These are phyloP conservation scores for Sphaerosporella brunnea DNA, from an alignment of 495 filamentous ascomycete genomes.

Conservation along the genomic window DNA sequence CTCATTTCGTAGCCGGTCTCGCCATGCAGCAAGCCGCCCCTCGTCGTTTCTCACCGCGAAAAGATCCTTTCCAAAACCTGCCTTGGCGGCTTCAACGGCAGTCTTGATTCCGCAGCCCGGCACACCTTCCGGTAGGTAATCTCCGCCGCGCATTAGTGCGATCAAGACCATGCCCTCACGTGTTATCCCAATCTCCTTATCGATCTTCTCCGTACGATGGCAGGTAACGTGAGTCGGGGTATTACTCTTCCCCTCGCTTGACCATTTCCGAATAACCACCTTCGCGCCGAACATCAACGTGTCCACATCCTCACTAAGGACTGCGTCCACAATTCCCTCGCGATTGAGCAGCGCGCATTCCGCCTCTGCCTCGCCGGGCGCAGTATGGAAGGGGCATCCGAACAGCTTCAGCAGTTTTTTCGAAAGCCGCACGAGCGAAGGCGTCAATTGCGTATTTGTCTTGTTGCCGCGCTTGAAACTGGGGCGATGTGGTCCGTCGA, in stretches of 20 bases:
- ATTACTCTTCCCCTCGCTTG: slow-evolving; percentile 33
- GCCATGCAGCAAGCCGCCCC: slow-evolving; percentile 50
- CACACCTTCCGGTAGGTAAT: slow-evolving; percentile 82
- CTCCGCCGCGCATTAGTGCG: slow-evolving; percentile 87
- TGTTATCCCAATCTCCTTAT: slow-evolving; percentile 43
- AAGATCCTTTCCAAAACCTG: slow-evolving; percentile 67
- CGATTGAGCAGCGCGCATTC: slow-evolving; percentile 81
- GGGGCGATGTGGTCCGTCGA: slow-evolving; percentile 82
- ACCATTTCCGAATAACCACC: slow-evolving; percentile 62
- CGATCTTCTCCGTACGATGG: slow-evolving; percentile 43
- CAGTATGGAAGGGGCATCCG: slow-evolving; percentile 67
- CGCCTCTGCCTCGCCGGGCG: slow-evolving; percentile 91
- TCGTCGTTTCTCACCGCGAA: slow-evolving; percentile 38
- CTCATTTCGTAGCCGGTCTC: slow-evolving; percentile 53
- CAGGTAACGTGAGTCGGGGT: slow-evolving; percentile 74
- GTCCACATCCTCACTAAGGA: slow-evolving; percentile 94
- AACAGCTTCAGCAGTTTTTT: slow-evolving; percentile 72
- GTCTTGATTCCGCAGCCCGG: slow-evolving; percentile 71
- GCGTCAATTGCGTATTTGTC: slow-evolving; percentile 32
- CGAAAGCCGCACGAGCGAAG: slow-evolving; percentile 39
- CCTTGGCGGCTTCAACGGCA: slow-evolving; percentile 76
- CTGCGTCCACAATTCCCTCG: slow-evolving; percentile 76
- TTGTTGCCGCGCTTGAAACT: slow-evolving; percentile 73
- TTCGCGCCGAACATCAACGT: slow-evolving; percentile 93
- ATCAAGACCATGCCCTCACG: slow-evolving; percentile 84